Evolutionary conservation across 2,329 filamentous ascomycete species (phyloP), one percentile per base, ranked within the genome.

Genomic region (Aspergillus calidoustus): DNA sequence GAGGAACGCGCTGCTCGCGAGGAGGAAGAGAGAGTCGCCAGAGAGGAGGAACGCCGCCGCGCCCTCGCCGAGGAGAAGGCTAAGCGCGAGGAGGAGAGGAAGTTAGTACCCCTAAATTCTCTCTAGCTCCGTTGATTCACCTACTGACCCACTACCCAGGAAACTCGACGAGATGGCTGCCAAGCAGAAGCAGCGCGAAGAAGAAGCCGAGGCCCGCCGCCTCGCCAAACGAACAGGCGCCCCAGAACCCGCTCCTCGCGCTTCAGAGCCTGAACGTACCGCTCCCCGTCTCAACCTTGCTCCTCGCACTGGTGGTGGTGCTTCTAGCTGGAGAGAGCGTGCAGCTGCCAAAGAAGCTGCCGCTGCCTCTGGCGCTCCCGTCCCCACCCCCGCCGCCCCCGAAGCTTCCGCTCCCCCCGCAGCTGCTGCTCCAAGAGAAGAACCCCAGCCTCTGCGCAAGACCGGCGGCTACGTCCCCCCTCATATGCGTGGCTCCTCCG

Each of bases 1-100:
- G 92, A 96, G 77, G 94, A 97, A 84, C 89, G 90, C 68, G 85
- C 86, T 64, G 86, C 86, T 56, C 86, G 83, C 60, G 95, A 98
- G 79, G 94, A 92, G 77, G 91, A 96, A 76, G 93, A 97, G 80
- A 92, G 89, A 78, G 87, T 87, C 66, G 84, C 84, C 66, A 88
- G 87, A 54, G 93, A 95, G 55, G 93, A 96, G 77, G 91, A 92
- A 80, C 90, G 88, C 79, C 87, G 89, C 73, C 85, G 87, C 62
- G 87, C 89, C 74, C 80, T 93, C 74, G 85, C 87, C 69, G 90
- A 96, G 78, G 90, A 93, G 76, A 87, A 86, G 76, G 79, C 78
- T 31, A 83, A 82, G 74, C 80, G 84, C 65, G 85, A 87, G 57
- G 84, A 86, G 66, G 82, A 87, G 76, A 80, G 85, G 78, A 81